Percentiles rank a stretch among this genome's conserved stretches.
Evolutionary conservation across 352 stramenopile genomes (phyloP).

Genomic region (Thraustochytrium striatum): DNA sequence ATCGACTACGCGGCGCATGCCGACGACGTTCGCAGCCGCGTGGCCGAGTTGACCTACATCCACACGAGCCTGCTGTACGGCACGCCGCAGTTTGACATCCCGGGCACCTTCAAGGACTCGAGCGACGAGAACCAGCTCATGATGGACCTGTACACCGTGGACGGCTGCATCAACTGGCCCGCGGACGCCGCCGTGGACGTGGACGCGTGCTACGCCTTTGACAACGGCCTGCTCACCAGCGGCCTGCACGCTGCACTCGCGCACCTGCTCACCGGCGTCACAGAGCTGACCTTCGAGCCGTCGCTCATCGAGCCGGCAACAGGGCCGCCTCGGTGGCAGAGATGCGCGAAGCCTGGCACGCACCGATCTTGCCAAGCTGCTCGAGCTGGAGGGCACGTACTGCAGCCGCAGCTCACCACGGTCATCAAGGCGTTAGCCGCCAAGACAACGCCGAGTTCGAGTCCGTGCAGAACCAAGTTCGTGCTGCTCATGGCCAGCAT

Average conservation of each 20-base stretch:
- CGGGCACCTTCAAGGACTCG: not conserved
- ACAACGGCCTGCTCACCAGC: slow-evolving; percentile 23
- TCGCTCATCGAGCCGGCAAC: not conserved
- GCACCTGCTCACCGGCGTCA: not conserved
- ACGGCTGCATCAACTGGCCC: not conserved
- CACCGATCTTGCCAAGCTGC: too few relatives aligned
- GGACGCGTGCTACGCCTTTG: not conserved
- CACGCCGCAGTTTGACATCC: not conserved
- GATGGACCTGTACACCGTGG: slow-evolving; percentile 12
- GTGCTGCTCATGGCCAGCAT: not conserved
- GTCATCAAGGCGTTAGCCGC: not conserved
- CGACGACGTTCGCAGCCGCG: not conserved
- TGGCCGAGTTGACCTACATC: not conserved
- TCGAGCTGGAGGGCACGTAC: too few relatives aligned
- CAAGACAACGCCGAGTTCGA: too few relatives aligned
- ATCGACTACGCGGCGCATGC: not conserved
- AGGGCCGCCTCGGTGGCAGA: too few relatives aligned
- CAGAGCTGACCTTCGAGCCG: slow-evolving; percentile 26
- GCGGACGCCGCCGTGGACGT: not conserved
- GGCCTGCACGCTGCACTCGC: slow-evolving; percentile 8
- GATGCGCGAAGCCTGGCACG: too few relatives aligned
- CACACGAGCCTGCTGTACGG: slow-evolving; percentile 17
- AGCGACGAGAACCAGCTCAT: not conserved
- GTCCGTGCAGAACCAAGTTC: too few relatives aligned
- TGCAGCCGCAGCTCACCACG: slow-evolving; percentile 1